Evolutionary conservation across 2,329 filamentous ascomycete genomes (phyloP).

Genomic region (Talaromyces sp.): DNA sequence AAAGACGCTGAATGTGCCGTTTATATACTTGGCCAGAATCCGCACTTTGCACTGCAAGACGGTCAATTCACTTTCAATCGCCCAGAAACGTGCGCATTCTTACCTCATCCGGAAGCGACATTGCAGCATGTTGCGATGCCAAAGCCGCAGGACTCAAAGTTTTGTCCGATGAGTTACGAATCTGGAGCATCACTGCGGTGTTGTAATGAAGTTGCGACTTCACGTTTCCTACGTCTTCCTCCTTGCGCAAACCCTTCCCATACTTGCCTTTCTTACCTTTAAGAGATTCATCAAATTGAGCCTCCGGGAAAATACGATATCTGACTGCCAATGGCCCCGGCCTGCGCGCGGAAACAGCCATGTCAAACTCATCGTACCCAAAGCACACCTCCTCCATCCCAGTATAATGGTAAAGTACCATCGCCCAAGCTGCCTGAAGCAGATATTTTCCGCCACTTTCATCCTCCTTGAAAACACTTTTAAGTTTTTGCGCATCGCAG

Average conservation of each 20-base stretch:
- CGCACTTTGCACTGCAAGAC: constrained; percentile 33
- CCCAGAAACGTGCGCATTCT: constrained; percentile 4
- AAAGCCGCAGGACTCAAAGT: constrained; percentile 19
- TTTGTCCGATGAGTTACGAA: constrained; percentile 26
- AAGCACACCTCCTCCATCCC: constrained; percentile 48
- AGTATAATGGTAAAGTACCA: constrained; percentile 47
- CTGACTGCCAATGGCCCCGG: constrained; percentile 24
- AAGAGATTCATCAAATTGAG: constrained; percentile 25
- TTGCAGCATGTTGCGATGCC: constrained; percentile 28
- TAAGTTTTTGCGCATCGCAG: constrained; percentile 26
- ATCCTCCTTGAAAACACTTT: constrained; percentile 11
- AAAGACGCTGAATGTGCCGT: constrained; percentile 35
- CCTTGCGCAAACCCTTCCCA: constrained; percentile 16
- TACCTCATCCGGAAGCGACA: constrained; percentile 34
- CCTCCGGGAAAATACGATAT: constrained; percentile 30
- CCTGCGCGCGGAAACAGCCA: constrained; percentile 21
- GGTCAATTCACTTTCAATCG: not conserved
- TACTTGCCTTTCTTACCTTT: constrained; percentile 5
- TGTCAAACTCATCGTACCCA: constrained; percentile 37
- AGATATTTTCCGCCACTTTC: constrained; percentile 16
- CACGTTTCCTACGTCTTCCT: constrained; percentile 17
- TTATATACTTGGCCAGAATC: constrained; percentile 35
- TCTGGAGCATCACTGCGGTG: constrained; percentile 36
- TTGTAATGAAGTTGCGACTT: constrained; percentile 33
- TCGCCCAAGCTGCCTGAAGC: constrained; percentile 46